Base-by-base conservation (phyloP, 768 basidiomycete species). In the Suillus weaverae region DNA sequence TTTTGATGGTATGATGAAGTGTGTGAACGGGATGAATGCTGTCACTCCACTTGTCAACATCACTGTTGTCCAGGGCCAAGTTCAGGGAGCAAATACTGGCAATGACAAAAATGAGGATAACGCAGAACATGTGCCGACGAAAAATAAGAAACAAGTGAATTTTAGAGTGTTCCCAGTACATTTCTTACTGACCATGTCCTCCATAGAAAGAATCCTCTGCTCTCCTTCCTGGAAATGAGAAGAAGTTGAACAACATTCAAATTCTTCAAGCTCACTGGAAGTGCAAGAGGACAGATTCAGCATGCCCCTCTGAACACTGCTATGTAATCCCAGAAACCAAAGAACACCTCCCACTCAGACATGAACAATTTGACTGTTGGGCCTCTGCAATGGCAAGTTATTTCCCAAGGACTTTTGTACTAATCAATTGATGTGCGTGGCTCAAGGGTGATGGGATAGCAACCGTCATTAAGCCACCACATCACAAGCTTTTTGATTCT, bases 331-430 rank as follows among this genome's bases (percentile, higher is more conserved):
- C 39, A 26, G 26, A 20, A 43, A 44, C 55, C 11, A 22, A 53
- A n/a, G 18, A 30, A n/a, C 56, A 59, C 44, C 20, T 57, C 20
- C 63, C 56, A 39, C 63, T 64, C 8, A 26, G 8, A 20, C 44
- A 41, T 10, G 4, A 26, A 2, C 22, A 32, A 41, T 33, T 64
- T 11, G 63, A 64, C 18, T 64, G 63, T 39, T 64, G 63, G 55
- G 63, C 63, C 2, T 22, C 63, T n/a, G 39, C 56, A 3, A 43
- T 64, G 56, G 63, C 59, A 2, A 41, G 41, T 41, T 16, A 18
- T 41, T 41, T 41, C 5, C 16, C 5, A 18, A 41, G 41, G 41
- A 41, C 41, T 16, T 16, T 41, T 41, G 16, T 41, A 41, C 41
- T 41, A 41, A 41, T 41, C 16, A 18, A 41, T 41, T 41, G 16